These are phyloP conservation scores for Apiospora marii DNA, from an alignment of 2,329 filamentous ascomycete species.

Conservation along the genomic window DNA sequence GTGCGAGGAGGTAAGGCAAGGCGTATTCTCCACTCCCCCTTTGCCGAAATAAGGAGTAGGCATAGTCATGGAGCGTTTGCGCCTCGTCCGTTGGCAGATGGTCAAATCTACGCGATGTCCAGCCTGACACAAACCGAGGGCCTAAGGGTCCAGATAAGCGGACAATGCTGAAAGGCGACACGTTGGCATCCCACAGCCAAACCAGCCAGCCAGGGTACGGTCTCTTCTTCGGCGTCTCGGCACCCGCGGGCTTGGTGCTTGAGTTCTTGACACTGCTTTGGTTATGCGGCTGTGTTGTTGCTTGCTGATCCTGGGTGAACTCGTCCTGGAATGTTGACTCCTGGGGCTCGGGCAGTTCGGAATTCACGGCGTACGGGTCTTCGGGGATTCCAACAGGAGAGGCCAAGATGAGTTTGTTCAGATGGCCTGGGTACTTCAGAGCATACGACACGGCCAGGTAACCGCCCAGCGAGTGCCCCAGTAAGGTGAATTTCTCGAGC, in stretches of 20 bases:
- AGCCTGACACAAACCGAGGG: constrained; percentile 90
- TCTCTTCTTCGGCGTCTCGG: constrained; percentile 50
- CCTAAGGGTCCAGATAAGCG: constrained; percentile 89
- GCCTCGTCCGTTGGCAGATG: constrained; percentile 84
- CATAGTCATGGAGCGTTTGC: constrained; percentile 88
- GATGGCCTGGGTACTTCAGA: constrained; percentile 90
- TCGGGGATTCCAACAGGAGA: constrained; percentile 95
- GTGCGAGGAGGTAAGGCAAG: constrained; percentile 89
- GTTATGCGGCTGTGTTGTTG: constrained; percentile 37
- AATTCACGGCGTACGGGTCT: constrained; percentile 86
- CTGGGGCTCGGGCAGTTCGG: constrained; percentile 79
- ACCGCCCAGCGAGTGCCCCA: constrained; percentile 92
- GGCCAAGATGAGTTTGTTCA: constrained; percentile 96
- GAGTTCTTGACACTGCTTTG: constrained; percentile 49
- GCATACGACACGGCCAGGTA: constrained; percentile 96
- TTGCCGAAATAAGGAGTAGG: constrained; percentile 93
- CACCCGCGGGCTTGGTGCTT: constrained; percentile 41
- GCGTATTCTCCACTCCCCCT: constrained; percentile 94
- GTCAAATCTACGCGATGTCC: constrained; percentile 92
- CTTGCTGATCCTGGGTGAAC: constrained; percentile 76
- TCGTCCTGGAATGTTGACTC: constrained; percentile 79
- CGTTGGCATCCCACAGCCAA: constrained; percentile 96
- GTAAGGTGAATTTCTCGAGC: constrained; percentile 90
- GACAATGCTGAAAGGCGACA: constrained; percentile 92
- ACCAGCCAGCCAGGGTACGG: constrained; percentile 85